A percentile compares a stretch with the other conserved stretches of the same genome.
phyloP scores from a whole-genome alignment of 805 yeast genomes.

The Barnettozyma sp. region DNA sequence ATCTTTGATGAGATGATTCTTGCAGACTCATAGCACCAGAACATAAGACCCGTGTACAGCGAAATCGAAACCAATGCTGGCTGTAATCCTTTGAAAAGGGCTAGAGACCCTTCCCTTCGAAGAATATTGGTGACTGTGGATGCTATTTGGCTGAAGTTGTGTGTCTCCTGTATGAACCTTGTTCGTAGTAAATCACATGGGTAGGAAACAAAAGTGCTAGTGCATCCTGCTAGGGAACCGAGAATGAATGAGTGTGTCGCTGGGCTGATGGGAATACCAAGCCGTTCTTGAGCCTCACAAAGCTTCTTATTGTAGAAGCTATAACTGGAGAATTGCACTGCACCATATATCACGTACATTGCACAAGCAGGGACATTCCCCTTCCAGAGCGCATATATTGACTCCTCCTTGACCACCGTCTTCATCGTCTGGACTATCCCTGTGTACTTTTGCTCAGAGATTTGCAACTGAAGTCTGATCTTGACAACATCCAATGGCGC shows the following conservation, averaged over 20 bases:
- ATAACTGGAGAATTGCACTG: constrained; percentile 72
- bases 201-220: constrained; percentile 69
- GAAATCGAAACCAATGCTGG: constrained; percentile 57
- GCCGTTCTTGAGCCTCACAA: constrained; percentile 24
- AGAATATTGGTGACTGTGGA: constrained; percentile 29
- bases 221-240: constrained; percentile 73
- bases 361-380: constrained; percentile 91
- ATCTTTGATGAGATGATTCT: constrained; percentile 12
- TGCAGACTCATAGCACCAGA: constrained; percentile 53
- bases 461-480: constrained; percentile 63
- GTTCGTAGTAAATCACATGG: constrained; percentile 91
- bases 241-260: constrained; percentile 39
- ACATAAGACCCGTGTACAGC: constrained; percentile 67
- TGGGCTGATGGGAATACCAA: constrained; percentile 15
- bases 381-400: constrained; percentile 80
- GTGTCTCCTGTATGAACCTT: constrained; percentile 44
- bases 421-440: constrained; percentile 34
- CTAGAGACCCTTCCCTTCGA: constrained; percentile 36
- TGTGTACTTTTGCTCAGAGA: constrained; percentile 26
- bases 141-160: constrained; percentile 22
- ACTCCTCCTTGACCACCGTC: constrained; percentile 53
- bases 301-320: constrained; percentile 44
- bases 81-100: constrained; percentile 42
- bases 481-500: constrained; percentile 80
- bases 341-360: constrained; percentile 82